Evolutionary conservation across 371 early-diverging fungal genomes (phyloP), one percentile per base, ranked within the genome.

Genomic region (Mortierella sp.): DNA sequence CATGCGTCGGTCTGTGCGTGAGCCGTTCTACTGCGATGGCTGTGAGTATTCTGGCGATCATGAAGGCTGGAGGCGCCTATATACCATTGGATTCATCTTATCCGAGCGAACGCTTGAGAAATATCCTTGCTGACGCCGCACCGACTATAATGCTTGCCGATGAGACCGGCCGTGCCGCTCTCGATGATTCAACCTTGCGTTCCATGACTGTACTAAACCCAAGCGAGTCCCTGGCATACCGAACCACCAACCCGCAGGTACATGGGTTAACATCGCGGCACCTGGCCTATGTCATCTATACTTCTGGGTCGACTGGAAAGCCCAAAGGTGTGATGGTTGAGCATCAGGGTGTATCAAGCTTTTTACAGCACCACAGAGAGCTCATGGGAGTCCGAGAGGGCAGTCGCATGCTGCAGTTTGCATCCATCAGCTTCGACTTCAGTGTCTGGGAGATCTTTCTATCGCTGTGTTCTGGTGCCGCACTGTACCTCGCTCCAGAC

Each of bases 291-390:
- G 56, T 80, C 39, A 51, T 79, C n/a, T 83, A 71, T 64, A 85
- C 84, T 5, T 81, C 81, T 0, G 85, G 85, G 14, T 72, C 82
- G 8, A 86, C 83, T 0, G 85, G 84, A 12, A 63, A 64, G 37
- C 84, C 85, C 15, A 84, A 84, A 53, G 85, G 82, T 26, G 81
- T 81, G 17, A 56, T 80, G 26, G 48, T 80, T 15, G 51, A 51
- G 51, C 51, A 51, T 21, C 4, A 19, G 19, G 19, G 23, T 3
- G 51, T 51, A 17, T 9, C 34, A 1, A 14, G 51, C 32, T 19
- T 51, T 14, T 11, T 32, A n/a, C 17, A 12, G 31, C 11, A 26
- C 51, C 34, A 51, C 19, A 17, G n/a, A 19, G n/a, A 8, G 31
- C 31, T 30, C 31, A 31, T 51, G 19, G 28, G 34, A 30, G 19